Conservation (phyloP, 2,329 filamentous ascomycete species). For the Paracorniculantispora psalliotae region DNA sequence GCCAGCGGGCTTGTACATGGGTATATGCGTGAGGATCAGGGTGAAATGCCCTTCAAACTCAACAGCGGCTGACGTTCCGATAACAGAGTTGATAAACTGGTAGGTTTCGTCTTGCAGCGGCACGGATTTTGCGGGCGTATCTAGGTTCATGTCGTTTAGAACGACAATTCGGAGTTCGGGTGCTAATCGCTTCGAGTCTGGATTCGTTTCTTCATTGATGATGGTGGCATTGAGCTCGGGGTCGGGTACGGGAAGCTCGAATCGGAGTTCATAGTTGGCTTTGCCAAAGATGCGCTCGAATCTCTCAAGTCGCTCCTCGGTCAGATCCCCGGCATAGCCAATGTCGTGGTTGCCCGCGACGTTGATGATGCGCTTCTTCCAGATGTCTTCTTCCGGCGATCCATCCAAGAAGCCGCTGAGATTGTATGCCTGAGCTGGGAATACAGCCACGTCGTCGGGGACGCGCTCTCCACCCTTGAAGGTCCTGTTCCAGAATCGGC, state of each 20-base stretch:
- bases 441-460: slow-evolving; percentile 47
- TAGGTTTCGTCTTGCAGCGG: slow-evolving; percentile 73
- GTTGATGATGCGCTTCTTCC: slow-evolving; percentile 78
- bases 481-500: slow-evolving; percentile 75
- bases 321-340: slow-evolving; percentile 90
- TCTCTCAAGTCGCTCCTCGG: slow-evolving; percentile 64
- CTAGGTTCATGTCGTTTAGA: slow-evolving; percentile 90
- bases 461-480: slow-evolving; percentile 66
- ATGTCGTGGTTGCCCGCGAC: slow-evolving; percentile 95
- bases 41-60: slow-evolving; percentile 65
- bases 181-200: slow-evolving; percentile 41
- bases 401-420: slow-evolving; percentile 45
- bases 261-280: slow-evolving; percentile 85
- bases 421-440: slow-evolving; percentile 45
- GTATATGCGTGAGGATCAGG: slow-evolving; percentile 85
- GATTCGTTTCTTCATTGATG: slow-evolving; percentile 37
- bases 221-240: slow-evolving; percentile 35
- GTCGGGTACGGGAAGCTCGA: slow-evolving; percentile 48
- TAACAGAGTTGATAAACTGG: slow-evolving; percentile 66
- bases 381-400: slow-evolving; percentile 44
- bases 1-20: slow-evolving; percentile 76
- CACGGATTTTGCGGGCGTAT: slow-evolving; percentile 66
- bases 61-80: slow-evolving; percentile 57
- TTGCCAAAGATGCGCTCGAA: slow-evolving; percentile 85
- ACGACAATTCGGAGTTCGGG: slow-evolving; percentile 78